A percentile compares a stretch with the other conserved stretches of the same genome.
phyloP scores from a whole-genome alignment of 2,329 filamentous ascomycete species.

The Cercospora brassicicola region DNA sequence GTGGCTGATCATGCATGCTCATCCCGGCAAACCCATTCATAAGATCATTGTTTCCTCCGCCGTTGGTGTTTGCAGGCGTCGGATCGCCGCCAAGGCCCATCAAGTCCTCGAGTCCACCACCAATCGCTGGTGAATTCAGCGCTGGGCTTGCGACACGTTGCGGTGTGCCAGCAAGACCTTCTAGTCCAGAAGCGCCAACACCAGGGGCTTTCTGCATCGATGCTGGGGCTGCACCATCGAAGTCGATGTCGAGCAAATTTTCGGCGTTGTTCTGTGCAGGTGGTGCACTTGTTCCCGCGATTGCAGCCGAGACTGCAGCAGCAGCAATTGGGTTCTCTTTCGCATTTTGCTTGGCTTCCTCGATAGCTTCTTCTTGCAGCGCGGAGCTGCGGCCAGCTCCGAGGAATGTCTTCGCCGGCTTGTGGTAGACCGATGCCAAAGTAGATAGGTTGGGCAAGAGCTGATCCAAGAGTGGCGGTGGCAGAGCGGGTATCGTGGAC shows the following conservation, averaged over 20 bases:
- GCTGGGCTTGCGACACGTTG: conserved; percentile 67
- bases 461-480: conserved; percentile 78
- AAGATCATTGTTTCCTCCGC: conserved; percentile 55
- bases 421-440: conserved; percentile 96
- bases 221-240: conserved; percentile 90
- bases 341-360: conserved; percentile 89
- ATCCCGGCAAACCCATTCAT: conserved; percentile 81
- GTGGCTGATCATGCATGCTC: conserved; percentile 68
- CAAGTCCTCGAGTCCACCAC: conserved; percentile 73
- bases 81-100: conserved; percentile 61
- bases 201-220: conserved; percentile 67
- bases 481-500: conserved; percentile 88
- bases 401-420: conserved; percentile 95
- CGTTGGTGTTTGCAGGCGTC: conserved; percentile 31
- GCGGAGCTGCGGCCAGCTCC: conserved; percentile 92
- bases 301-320: conserved; percentile 68
- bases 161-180: conserved; percentile 63
- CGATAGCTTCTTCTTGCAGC: conserved; percentile 91
- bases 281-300: conserved; percentile 45
- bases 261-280: conserved; percentile 76
- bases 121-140: conserved; percentile 48
- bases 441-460: conserved; percentile 91
- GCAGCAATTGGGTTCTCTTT: conserved; percentile 93
- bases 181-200: conserved; percentile 52
- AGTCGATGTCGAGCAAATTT: conserved; percentile 93